Evolutionary conservation across 1,139 yeast genomes (phyloP).

Genomic region (Schizosaccharomyces versatilis): DNA sequence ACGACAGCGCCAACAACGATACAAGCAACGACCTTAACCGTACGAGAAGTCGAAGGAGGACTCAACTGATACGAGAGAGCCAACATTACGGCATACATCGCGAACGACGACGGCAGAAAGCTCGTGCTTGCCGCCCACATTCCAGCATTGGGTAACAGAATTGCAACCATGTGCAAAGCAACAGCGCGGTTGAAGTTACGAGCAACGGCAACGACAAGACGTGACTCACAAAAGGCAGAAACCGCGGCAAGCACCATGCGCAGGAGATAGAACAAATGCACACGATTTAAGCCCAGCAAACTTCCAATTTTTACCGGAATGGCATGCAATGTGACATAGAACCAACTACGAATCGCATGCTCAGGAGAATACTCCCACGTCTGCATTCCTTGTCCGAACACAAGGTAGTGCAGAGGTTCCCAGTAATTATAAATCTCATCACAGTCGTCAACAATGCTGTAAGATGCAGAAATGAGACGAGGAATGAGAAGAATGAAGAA

Average conservation of each 20-base stretch:
- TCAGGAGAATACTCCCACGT: conserved; percentile 95
- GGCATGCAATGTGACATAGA: conserved; percentile 28
- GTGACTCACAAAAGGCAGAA: conserved; percentile 2
- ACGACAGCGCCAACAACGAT: conserved; percentile 46
- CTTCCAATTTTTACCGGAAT: conserved; percentile 13
- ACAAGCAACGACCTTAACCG: conserved; percentile 27
- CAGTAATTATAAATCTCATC: conserved; percentile 73
- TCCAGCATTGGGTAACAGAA: neutral
- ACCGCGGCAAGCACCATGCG: neutral
- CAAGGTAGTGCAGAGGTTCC: conserved; percentile 69
- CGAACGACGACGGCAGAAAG: conserved; percentile 65
- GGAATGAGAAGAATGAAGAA: conserved; percentile 15
- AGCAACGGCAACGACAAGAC: conserved; percentile 4
- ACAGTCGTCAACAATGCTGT: conserved; percentile 60
- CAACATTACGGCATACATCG: conserved; percentile 44
- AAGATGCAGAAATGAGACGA: conserved; percentile 29
- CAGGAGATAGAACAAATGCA: conserved; percentile 1
- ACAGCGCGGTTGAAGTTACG: conserved; percentile 1
- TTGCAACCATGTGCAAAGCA: neutral
- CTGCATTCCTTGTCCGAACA: conserved; percentile 71
- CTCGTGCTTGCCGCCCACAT: conserved; percentile 20
- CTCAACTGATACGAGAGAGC: conserved; percentile 28
- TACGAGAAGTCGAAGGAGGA: conserved; percentile 17
- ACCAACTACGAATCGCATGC: conserved; percentile 71
- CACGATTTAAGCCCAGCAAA: conserved; percentile 4